A percentile compares a stretch with the other conserved stretches of the same genome.
These are phyloP conservation scores for Phylloporus arenicola DNA, from an alignment of 768 basidiomycete species.

Conservation along the genomic window DNA sequence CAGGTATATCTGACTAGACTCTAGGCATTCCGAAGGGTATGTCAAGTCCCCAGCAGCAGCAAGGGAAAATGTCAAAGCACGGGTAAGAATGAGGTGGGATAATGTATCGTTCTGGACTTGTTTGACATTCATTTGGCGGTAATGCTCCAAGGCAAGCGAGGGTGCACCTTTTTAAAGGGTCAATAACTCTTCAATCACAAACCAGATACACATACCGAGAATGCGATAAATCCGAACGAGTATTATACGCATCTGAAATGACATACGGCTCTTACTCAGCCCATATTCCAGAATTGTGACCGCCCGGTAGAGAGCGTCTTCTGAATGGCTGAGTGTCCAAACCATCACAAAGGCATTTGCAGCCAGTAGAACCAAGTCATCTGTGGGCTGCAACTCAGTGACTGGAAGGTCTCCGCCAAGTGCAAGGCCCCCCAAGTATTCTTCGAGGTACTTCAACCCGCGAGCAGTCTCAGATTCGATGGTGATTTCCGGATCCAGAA, in stretches of 20 bases:
- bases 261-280: conserved; percentile 65
- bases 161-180: conserved; percentile 54
- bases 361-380: conserved; percentile 76
- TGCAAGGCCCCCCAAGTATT: conserved; percentile 63
- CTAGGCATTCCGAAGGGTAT: conserved; percentile 67
- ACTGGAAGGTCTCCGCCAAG: conserved; percentile 60
- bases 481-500: conserved; percentile 45
- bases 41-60: conserved; percentile 74
- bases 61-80: conserved; percentile 74
- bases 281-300: conserved; percentile 67
- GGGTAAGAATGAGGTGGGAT: conserved; percentile 74
- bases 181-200: not conserved
- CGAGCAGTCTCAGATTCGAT: conserved; percentile 51
- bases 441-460: conserved; percentile 47
- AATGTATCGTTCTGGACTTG: conserved; percentile 88
- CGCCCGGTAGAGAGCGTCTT: conserved; percentile 59
- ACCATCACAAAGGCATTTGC: conserved; percentile 60
- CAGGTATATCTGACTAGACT: conserved; percentile 76
- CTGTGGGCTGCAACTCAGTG: conserved; percentile 83
- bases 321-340: conserved; percentile 54
- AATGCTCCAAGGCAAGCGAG: conserved; percentile 70
- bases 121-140: conserved; percentile 70
- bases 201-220: conserved; percentile 46
- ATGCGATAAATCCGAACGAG: conserved; percentile 79
- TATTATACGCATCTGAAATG: conserved; percentile 71